Evolutionary conservation across 2,329 filamentous ascomycete species (phyloP).

Genomic region (Trichoderma endophyticum): DNA sequence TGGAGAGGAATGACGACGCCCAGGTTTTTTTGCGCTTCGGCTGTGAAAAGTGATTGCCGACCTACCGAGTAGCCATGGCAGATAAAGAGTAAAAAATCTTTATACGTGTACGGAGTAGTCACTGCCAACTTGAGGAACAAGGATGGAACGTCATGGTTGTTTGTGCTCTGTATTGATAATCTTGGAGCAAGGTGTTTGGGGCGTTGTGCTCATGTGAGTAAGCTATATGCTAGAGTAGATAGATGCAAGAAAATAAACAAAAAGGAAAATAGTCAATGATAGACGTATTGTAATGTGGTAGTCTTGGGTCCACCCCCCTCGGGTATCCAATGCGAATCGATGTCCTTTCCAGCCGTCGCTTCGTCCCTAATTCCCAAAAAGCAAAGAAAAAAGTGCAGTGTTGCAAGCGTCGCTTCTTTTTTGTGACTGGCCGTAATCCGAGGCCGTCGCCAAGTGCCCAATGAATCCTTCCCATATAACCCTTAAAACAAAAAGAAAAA

Average conservation of each 20-base stretch:
- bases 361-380: neutral
- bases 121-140: neutral
- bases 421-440: neutral
- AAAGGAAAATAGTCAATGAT: neutral
- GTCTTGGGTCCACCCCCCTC: constrained; percentile 1
- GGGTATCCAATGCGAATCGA: constrained; percentile 11
- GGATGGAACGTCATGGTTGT: neutral
- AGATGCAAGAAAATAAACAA: neutral
- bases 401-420: constrained; percentile 10
- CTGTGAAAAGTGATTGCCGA: neutral
- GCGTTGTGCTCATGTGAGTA: neutral
- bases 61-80: neutral
- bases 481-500: neutral
- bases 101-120: neutral
- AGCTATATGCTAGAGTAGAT: neutral
- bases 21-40: neutral
- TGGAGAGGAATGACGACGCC: neutral
- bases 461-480: neutral
- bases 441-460: neutral
- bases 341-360: constrained; percentile 5
- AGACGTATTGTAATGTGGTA: neutral
- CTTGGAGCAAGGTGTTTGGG: neutral
- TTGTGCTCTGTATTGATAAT: constrained; percentile 8
- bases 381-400: constrained; percentile 6
- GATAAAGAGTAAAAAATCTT: neutral